Conservation (phyloP, 257 asterid species). For the Jaltomata sinuosa region DNA sequence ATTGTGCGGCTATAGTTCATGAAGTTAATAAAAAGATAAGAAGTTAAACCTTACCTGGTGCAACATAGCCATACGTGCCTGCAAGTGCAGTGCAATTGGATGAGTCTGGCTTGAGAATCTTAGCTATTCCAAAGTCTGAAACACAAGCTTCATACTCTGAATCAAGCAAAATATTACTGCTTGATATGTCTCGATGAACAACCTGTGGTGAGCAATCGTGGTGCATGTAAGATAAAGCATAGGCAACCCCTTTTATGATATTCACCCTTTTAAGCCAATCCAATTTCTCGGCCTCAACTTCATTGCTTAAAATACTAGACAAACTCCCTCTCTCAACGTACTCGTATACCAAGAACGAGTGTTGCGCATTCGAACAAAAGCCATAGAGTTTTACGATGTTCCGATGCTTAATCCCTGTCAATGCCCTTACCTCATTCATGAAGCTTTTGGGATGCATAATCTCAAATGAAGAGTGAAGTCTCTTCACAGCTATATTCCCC, state of each 20-base stretch:
- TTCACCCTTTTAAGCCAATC: neutral
- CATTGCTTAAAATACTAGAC: neutral
- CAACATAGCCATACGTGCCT: neutral
- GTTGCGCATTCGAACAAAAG: neutral
- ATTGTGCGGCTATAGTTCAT: neutral
- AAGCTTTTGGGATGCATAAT: neutral
- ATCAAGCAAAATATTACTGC: neutral
- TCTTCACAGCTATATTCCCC: neutral
- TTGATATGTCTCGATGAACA: conserved; percentile 7
- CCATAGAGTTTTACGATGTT: neutral
- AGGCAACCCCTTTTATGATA: neutral
- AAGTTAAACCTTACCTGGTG: neutral
- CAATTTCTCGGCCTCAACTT: neutral
- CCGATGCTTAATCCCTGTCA: neutral
- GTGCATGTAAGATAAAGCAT: neutral
- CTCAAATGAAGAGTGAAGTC: neutral
- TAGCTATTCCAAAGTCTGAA: neutral
- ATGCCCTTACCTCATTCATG: neutral
- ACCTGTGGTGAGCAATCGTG: neutral
- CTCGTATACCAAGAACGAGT: conserved; percentile 5
- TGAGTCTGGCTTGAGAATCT: neutral
- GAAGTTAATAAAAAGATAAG: neutral
- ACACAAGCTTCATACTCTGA: neutral
- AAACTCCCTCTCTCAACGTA: neutral
- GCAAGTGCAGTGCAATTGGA: neutral